Evolutionary conservation across 2,329 filamentous ascomycete genomes (phyloP).

Genomic region (Pseudogymnoascus verrucosus): DNA sequence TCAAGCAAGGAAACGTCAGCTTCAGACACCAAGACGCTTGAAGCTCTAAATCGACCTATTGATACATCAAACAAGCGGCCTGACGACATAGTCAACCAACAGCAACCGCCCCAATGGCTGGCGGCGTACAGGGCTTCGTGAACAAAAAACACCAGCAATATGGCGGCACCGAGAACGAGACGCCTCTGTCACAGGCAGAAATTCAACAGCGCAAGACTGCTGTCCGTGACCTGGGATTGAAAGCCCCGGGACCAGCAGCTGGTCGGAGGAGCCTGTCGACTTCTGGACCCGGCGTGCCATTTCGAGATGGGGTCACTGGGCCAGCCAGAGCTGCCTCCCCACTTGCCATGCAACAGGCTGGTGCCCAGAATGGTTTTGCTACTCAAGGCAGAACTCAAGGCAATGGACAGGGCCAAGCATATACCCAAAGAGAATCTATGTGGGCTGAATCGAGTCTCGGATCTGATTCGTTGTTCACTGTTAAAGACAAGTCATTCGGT

Average conservation of each 20-base stretch:
- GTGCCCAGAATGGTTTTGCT: neutral
- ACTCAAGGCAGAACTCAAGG: neutral
- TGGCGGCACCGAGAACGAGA: neutral
- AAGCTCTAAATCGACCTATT: neutral
- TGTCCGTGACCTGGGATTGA: neutral
- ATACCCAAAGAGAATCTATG: neutral
- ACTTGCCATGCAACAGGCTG: neutral
- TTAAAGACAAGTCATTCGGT: neutral
- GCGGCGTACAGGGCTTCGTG: neutral
- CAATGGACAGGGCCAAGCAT: neutral
- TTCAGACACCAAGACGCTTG: neutral
- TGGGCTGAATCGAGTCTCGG: neutral
- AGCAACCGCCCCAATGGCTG: neutral
- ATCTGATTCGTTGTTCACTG: neutral
- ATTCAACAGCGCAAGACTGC: neutral
- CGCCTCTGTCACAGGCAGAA: neutral
- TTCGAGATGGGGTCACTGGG: neutral
- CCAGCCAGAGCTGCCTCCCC: neutral
- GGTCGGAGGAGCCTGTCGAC: neutral
- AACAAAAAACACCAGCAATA: neutral
- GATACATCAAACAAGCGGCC: neutral
- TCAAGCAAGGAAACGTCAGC: neutral
- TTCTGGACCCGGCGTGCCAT: neutral
- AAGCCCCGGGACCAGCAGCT: neutral
- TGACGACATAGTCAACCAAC: neutral